Conservation (phyloP, 2,329 filamentous ascomycete genomes). For the Cytospora paraplurivora region DNA sequence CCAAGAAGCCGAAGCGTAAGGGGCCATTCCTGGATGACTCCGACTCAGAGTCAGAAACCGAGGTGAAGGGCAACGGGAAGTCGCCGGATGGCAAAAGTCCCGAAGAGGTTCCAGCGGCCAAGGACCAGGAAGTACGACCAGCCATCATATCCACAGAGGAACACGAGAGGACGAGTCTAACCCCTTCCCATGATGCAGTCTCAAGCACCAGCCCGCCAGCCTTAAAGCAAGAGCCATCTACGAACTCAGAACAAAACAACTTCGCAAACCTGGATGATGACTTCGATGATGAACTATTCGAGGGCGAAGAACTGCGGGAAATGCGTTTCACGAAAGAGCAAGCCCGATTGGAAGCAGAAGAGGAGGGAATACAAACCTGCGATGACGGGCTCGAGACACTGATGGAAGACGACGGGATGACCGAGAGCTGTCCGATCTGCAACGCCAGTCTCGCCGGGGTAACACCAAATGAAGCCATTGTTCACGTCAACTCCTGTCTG, state of each 20-base stretch:
- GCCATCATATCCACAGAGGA: constrained; percentile 23
- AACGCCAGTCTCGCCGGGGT: constrained; percentile 62
- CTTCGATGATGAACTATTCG: constrained; percentile 52
- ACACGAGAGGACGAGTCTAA: constrained; percentile 26
- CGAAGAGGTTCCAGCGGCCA: neutral
- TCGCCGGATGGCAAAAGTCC: neutral
- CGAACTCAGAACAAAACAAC: constrained; percentile 40
- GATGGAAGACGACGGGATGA: constrained; percentile 37
- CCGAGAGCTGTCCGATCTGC: constrained; percentile 75
- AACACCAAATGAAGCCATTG: constrained; percentile 66
- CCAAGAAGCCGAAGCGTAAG: constrained; percentile 39
- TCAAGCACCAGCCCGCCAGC: constrained; percentile 2
- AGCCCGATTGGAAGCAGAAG: constrained; percentile 63
- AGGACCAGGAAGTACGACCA: constrained; percentile 25
- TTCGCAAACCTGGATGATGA: constrained; percentile 57
- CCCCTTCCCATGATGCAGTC: constrained; percentile 16
- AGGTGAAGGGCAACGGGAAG: constrained; percentile 40
- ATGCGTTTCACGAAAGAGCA: constrained; percentile 77
- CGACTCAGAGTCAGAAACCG: constrained; percentile 49
- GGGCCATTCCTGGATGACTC: constrained; percentile 75
- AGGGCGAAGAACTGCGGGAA: constrained; percentile 67
- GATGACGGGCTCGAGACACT: constrained; percentile 39
- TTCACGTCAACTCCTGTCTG: constrained; percentile 91
- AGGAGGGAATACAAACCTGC: constrained; percentile 46
- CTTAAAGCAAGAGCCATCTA: constrained; percentile 26